These are phyloP conservation scores for Hanseniaspora lachancei DNA, from an alignment of 805 yeast species.

Conservation along the genomic window DNA sequence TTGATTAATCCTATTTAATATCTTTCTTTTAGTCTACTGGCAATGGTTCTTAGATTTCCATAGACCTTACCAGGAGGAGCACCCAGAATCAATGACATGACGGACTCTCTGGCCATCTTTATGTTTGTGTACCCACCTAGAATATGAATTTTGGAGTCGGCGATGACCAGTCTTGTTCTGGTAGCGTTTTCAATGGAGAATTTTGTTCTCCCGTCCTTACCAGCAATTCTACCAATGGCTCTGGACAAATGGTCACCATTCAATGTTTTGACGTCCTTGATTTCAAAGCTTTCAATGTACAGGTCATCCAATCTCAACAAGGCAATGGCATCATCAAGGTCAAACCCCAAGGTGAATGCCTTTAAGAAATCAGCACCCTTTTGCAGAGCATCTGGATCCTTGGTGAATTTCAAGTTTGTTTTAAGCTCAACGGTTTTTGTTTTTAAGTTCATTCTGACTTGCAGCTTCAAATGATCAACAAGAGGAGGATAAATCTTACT, in stretches of 20 bases:
- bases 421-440: constrained; percentile 79
- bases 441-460: constrained; percentile 86
- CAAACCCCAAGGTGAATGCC: constrained; percentile 93
- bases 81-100: constrained; percentile 87
- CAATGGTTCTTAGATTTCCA: constrained; percentile 92
- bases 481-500: constrained; percentile 88
- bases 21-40: constrained; percentile 93
- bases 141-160: constrained; percentile 92
- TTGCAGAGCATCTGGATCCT: constrained; percentile 87
- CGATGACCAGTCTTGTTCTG: constrained; percentile 91
- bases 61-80: constrained; percentile 97
- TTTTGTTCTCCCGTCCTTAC: constrained; percentile 97
- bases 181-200: constrained; percentile 98
- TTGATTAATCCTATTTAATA: constrained; percentile 33
- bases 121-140: constrained; percentile 95
- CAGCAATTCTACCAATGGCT: constrained; percentile 99
- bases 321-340: constrained; percentile 93
- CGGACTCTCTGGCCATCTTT: constrained; percentile 96
- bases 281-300: constrained; percentile 91
- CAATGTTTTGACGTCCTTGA: constrained; percentile 91
- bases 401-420: constrained; percentile 64
- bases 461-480: constrained; percentile 86
- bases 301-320: constrained; percentile 85
- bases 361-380: constrained; percentile 95
- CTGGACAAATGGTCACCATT: constrained; percentile 93